phyloP scores from a whole-genome alignment of 352 stramenopile genomes.

The Globisporangium viniferum region DNA sequence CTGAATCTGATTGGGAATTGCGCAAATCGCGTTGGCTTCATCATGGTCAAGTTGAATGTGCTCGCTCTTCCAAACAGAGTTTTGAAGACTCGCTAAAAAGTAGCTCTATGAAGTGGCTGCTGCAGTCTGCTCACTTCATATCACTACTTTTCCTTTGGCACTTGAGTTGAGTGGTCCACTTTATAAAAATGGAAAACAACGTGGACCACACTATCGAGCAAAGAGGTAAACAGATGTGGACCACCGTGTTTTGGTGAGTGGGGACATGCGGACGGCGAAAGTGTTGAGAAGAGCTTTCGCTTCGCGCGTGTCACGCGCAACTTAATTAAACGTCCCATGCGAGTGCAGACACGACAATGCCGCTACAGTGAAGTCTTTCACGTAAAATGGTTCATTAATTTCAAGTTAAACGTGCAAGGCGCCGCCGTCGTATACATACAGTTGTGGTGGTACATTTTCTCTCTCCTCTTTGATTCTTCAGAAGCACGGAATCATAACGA shows the following conservation, averaged over 20 bases:
- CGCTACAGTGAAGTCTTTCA: neutral
- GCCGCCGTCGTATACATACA: conserved; percentile 1
- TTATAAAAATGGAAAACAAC: too few relatives aligned
- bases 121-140: neutral
- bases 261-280: too few relatives aligned
- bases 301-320: neutral
- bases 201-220: neutral
- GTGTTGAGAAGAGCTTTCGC: too few relatives aligned
- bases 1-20: neutral
- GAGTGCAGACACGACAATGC: neutral
- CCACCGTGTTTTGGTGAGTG: neutral
- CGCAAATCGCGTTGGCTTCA: conserved; percentile 16
- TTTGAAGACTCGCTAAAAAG: neutral
- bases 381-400: conserved; percentile 6
- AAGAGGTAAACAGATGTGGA: neutral
- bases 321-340: neutral
- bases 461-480: neutral
- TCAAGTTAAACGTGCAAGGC: neutral
- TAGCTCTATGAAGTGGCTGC: neutral
- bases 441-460: conserved; percentile 4
- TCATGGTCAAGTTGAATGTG: conserved; percentile 14
- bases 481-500: neutral
- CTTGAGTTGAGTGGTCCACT: neutral
- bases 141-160: neutral
- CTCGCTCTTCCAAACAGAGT: conserved; percentile 4